Evolutionary conservation across 108 stramenopile species (phyloP), one percentile per base, ranked within the genome.

Genomic region (Cyclotella atomus): DNA sequence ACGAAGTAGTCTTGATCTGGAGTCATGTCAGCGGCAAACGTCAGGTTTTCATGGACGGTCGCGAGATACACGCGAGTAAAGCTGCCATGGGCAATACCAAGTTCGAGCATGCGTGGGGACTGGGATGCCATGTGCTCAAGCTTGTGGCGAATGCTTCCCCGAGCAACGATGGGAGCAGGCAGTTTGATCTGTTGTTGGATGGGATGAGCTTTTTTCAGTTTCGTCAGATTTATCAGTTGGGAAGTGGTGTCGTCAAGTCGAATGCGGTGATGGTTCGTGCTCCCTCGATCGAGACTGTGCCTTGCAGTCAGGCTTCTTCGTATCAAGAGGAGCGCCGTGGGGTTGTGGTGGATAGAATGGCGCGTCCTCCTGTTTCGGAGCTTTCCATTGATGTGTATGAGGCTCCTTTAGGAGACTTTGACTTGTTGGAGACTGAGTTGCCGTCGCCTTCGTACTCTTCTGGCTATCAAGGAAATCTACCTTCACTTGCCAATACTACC

Each of bases 151-250:
- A 85, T 76, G 91, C 83, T 23, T 64, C 86, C 1, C 81, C 85
- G 0, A 47, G 9, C 20, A 47, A 57, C 27, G 43, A 32, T 20
- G 54, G 27, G 15, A 15, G 66, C 23, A 68, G 77, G 28, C 90
- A 90, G 59, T 94, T 91, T 68, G 93, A 96, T 70, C 68, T 96
- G 52, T 53, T 70, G 30, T 61, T 96, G 29, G 91, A 96, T 67
- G 93, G 93, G 16, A 72, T 88, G 68, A 83, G 85, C 49, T 94
- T 84, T 76, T 92, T 85, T 61, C 60, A 83, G 32, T 84, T 96
- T 81, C 88, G 87, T 50, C 82, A 86, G 33, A 86, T 96, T 54
- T 96, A 79, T 66, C 83, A 96, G 77, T 67, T 96, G 23, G 95
- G 95, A 21, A 38, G 32, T 38, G 23, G 33, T 9, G 15, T 33